Base-by-base conservation (phyloP, 352 stramenopile species). In the Discostella stelligera region DNA sequence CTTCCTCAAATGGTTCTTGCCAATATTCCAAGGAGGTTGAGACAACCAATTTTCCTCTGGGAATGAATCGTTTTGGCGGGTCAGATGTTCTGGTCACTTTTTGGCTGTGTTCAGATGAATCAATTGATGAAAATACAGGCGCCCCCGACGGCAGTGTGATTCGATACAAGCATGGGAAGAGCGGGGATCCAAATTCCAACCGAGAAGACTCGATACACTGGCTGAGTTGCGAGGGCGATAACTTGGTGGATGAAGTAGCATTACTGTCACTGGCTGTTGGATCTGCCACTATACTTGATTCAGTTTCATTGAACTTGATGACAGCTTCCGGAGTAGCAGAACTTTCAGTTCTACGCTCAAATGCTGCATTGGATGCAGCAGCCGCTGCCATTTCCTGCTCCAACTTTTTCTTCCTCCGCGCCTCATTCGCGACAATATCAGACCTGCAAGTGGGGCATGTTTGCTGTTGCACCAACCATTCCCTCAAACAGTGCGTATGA, bases 391-490 rank as follows among this genome's bases (percentile, higher is more conserved):
- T 61, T 52, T 73, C 72, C 48, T 30, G 65, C 44, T 72, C 58
- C 56, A 72, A 60, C 50, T 65, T 65, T 18, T 66, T 78, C 68
- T 74, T 83, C 39, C 46, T 66, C 18, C 76, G 62, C 16, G 77
- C 77, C 65, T 90, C 70, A 71, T 86, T 88, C 0, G 74, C 78
- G 11, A 94, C 93, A 82, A 99, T 99, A 23, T 96, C 96, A 2
- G 94, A 94, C 25, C 96, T 93, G 80, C 97, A 99, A 1, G 96
- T 98, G 0, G 97, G 97, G 80, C 97, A 99, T 8, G 94, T 97
- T 83, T 99, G 97, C 76, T 99, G 97, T 65, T 98, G 96, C 72
- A 98, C 95, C 14, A 99, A 92, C 97, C 97, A 99, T 89, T 98
- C 97, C 64, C 97, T 95, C 10, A 99, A 86, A 81, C 97, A 99